Evolutionary conservation across 345 rosid genomes (phyloP).

Genomic region (Turritis glabra): DNA sequence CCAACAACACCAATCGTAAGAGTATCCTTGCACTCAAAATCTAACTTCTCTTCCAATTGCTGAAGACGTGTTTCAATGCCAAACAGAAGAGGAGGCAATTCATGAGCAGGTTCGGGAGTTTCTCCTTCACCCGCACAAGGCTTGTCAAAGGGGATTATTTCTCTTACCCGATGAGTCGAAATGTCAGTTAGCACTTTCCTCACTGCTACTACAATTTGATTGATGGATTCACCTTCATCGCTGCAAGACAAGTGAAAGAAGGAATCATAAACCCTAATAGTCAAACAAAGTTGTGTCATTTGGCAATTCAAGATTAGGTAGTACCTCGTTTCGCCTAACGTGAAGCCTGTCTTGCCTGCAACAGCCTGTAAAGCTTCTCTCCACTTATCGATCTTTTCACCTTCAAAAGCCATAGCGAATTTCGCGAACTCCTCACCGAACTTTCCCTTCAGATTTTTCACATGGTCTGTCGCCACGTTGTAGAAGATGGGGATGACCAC

Average conservation of each 20-base stretch:
- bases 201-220: not conserved
- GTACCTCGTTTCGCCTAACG: not conserved
- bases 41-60: not conserved
- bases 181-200: not conserved
- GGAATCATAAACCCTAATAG: not conserved
- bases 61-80: slow-evolving; percentile 18
- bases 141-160: not conserved
- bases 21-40: not conserved
- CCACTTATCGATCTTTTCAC: slow-evolving; percentile 1
- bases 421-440: slow-evolving; percentile 3
- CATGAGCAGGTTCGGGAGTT: not conserved
- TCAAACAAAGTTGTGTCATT: not conserved
- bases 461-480: slow-evolving; percentile 9
- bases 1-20: slow-evolving; percentile 18
- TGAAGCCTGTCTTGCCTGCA: not conserved
- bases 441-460: not conserved
- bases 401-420: not conserved
- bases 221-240: not conserved
- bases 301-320: not conserved
- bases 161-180: not conserved
- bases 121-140: not conserved
- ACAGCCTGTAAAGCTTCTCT: not conserved
- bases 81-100: not conserved
- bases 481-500: slow-evolving; percentile 19
- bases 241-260: slow-evolving; percentile 3